Evolutionary conservation across 2,329 filamentous ascomycete genomes (phyloP).

Genomic region (Huntiella savannae): DNA sequence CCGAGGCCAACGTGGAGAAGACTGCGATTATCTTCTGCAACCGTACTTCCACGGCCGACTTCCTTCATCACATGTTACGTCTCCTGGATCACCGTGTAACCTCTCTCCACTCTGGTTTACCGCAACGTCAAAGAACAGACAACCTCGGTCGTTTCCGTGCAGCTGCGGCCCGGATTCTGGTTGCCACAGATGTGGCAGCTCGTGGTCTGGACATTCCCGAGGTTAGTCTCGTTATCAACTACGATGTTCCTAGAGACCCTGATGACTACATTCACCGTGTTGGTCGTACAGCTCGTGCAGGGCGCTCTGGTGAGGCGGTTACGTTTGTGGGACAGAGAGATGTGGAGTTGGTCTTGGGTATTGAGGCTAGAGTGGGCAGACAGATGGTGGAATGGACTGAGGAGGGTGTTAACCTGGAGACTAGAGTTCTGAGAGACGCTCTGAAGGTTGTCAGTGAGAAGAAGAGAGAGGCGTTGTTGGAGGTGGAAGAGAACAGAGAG

Average conservation of each 20-base stretch:
- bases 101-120: constrained; percentile 70
- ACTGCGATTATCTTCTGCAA: constrained; percentile 90
- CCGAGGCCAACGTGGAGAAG: constrained; percentile 53
- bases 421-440: constrained; percentile 63
- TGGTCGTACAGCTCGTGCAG: constrained; percentile 84
- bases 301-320: constrained; percentile 61
- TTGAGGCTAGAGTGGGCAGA: constrained; percentile 64
- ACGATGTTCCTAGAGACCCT: constrained; percentile 85
- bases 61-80: constrained; percentile 73
- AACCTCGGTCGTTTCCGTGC: constrained; percentile 88
- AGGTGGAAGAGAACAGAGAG: constrained; percentile 82
- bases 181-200: constrained; percentile 88
- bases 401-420: constrained; percentile 87
- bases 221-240: constrained; percentile 81
- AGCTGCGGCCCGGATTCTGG: constrained; percentile 67
- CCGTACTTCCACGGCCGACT: constrained; percentile 69
- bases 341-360: constrained; percentile 74
- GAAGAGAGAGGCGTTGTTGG: constrained; percentile 76
- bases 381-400: constrained; percentile 73
- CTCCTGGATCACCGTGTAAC: constrained; percentile 79
- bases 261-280: constrained; percentile 97
- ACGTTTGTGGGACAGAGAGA: constrained; percentile 87
- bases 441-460: constrained; percentile 87
- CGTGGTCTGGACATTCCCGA: constrained; percentile 90
- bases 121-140: constrained; percentile 65